Evolutionary conservation across 73 alveolate genomes (phyloP), one percentile per base, ranked within the genome.

Genomic region (Paramecium octaurelia): DNA sequence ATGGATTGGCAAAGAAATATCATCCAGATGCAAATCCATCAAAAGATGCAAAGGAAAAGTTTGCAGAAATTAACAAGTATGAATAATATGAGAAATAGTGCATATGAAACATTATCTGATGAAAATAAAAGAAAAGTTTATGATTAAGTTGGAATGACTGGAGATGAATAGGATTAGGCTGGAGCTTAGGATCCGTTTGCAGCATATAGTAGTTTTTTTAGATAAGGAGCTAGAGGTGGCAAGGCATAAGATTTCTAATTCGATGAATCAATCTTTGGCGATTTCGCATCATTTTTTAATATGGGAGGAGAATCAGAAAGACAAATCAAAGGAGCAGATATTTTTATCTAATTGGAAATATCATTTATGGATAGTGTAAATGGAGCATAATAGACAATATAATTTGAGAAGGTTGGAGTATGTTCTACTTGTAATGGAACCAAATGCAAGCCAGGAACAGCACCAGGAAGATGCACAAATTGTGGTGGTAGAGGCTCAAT

Each of bases 1-100:
- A 96, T 92, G 93, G 94, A 92, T 92, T 95, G 46, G 98, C 99
- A 1, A 95, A 95, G 86, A 92, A 94, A 88, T 97, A 94, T 86
- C 99, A 97, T 76, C 99, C 99, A 29, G 99, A 97, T 95, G 97
- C 94, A 64, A 98, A 96, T 93, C 94, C 94, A 10, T 77, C 86
- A 16, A 60, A 89, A 35, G 98, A 95, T 60, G 99, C 99, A 1
- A 98, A 96, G 92, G 99, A 95, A 85, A 98, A 96, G 84, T 97
- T 98, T 35, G 98, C 97, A 58, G 97, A 94, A 73, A 97, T 97
- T 6, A 97, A 94, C 23, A 38, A 77, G 94, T 92, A 54, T 54
- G 6, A 92, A 64, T 20, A 21, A 27, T 10, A 18, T 40, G 31
- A 24, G 64, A 20, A 14, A 18, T 85, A 94, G 97, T 29, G 99